Evolutionary conservation across 2,329 filamentous ascomycete species (phyloP).

Genomic region (Xenoacremonium recifei): DNA sequence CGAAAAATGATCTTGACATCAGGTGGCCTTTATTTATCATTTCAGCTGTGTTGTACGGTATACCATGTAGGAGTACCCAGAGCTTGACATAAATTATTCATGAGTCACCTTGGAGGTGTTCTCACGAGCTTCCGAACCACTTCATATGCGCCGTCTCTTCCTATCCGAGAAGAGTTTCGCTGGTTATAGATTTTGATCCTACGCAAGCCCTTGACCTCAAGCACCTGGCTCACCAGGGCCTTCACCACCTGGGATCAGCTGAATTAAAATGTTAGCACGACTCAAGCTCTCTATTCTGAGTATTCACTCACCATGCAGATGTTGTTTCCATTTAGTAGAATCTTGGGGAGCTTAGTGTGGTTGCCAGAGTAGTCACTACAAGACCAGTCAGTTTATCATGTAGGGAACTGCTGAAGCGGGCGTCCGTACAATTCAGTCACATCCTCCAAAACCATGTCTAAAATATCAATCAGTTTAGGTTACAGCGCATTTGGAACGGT

Average conservation of each 20-base stretch:
- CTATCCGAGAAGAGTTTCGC: too few species aligned
- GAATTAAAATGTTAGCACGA: slow-evolving; percentile 9
- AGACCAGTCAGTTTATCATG: slow-evolving; percentile 18
- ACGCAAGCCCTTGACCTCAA: slow-evolving; percentile 14
- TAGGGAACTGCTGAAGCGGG: not conserved
- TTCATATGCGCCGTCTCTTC: too few species aligned
- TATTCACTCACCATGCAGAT: slow-evolving; percentile 84
- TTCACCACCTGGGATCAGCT: slow-evolving; percentile 79
- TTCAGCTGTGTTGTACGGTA: not conserved
- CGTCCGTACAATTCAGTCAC: slow-evolving; percentile 86
- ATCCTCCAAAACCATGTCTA: slow-evolving; percentile 97
- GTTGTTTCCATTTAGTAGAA: slow-evolving; percentile 95
- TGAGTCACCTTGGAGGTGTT: too few species aligned
- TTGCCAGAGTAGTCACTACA: slow-evolving; percentile 89
- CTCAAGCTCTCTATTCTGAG: not conserved
- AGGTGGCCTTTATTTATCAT: not conserved
- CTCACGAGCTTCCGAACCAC: too few species aligned
- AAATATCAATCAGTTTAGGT: slow-evolving; percentile 19
- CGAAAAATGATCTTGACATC: too few species aligned
- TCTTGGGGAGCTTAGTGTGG: slow-evolving; percentile 88
- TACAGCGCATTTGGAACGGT: not conserved
- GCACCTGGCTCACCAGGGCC: slow-evolving; percentile 51
- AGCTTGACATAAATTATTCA: too few species aligned
- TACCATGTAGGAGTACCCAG: too few species aligned
- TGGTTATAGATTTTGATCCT: too few species aligned